Base-by-base conservation (phyloP, 495 filamentous ascomycete species). In the Coniosporium apollinis region DNA sequence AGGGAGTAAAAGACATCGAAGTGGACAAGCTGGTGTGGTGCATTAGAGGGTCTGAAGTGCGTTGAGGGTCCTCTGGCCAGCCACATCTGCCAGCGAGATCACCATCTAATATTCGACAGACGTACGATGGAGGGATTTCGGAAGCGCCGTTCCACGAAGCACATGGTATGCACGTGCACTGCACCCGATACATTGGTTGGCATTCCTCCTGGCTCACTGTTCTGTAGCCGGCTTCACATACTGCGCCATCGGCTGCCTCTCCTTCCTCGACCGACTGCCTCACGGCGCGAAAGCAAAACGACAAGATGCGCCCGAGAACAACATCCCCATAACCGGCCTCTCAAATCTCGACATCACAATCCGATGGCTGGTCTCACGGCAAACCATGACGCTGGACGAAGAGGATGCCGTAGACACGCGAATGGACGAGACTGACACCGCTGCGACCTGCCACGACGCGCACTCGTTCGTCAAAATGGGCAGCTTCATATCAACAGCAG, bases 81-180 rank as follows among this genome's bases (percentile, higher is more conserved):
- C 7, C n/a, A n/a, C n/a, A n/a, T n/a, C n/a, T n/a, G n/a, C n/a
- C n/a, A n/a, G n/a, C n/a, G n/a, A n/a, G n/a, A n/a, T n/a, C 22
- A 6, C n/a, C 22, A 6, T 26, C 22, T 26, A 9, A 10, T 1
- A 3, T 19, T 8, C 30, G 8, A 21, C 47, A 94, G 81, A 77
- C 79, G 3, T 94, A 87, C 48, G 87, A 96, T 52, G 82, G 84
- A 8, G 91, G 91, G 20, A 74, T 96, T 49, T 74, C 73, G 2
- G 84, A 92, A 44, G 75, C 64, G 18, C 76, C 79, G 2, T 74
- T 70, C 38, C 76, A 87, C 29, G 89, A 97, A 64, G 73, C 86
- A 13, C 87, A 97, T 55, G 79, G 82, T 87, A 66, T 33, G 72
- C 48, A 39, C 55, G 28, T 33, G 18, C 33, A 41, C 18, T 11